Base-by-base conservation (phyloP, 768 basidiomycete species). In the Pleurotus eryngii region DNA sequence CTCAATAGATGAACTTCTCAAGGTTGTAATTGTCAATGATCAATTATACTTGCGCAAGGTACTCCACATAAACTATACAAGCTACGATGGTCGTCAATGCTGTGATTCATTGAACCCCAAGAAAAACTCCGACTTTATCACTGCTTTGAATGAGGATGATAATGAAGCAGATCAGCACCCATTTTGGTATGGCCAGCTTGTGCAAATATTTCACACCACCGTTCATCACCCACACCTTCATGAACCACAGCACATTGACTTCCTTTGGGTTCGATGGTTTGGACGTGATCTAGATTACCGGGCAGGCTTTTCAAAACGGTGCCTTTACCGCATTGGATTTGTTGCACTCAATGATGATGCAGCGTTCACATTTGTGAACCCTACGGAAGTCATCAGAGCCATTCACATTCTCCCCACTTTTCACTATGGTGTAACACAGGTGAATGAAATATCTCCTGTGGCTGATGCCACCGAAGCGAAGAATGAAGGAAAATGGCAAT, bases 191-290 rank as follows among this genome's bases (percentile, higher is more conserved):
- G 61, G 66, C 11, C 2, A 67, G n/a, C 46, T 71, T 14, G 59
- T 74, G 43, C 54, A 68, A 1, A 50, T 76, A 6, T 68, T 64
- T 46, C 73, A 74, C 56, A 67, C 48, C 46, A 48, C 60, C 18
- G 68, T 71, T 1, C 56, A 59, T 20, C 60, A 67, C 27, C 49
- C 47, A 26, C 24, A 39, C 1, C 20, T 40, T 17, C 20, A 12
- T 0, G 7, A 17, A 0, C 50, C 65, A 3, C 48, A 61, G 4
- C 58, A 56, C 0, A 71, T 81, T 63, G 68, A 76, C 1, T 71
- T 81, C 15, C 58, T 81, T 1, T 80, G 74, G 64, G 74, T 82
- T 0, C 63, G 65, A 0, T 77, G 76, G 73, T 67, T 76, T 42
- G 67, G 68, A 1, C 46, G 55, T 0, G 72, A 78, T 37, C 54